phyloP scores from a whole-genome alignment of 2,329 filamentous ascomycete species.

The Fusarium siculi region DNA sequence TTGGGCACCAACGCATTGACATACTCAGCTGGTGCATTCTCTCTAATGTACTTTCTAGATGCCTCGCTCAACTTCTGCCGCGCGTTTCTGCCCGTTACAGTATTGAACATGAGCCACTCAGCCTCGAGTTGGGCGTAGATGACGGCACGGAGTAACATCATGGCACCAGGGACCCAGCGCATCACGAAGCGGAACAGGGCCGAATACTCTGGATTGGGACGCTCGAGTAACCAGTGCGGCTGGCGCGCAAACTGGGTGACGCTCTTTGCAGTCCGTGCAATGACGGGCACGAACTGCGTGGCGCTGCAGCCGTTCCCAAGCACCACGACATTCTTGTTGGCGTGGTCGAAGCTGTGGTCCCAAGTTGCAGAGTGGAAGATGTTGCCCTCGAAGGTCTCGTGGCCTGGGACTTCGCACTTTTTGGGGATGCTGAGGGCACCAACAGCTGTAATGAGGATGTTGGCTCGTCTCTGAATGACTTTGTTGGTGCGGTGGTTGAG shows the following conservation, averaged over 20 bases:
- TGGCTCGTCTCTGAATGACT: not conserved
- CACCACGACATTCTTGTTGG: not conserved
- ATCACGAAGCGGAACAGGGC: not conserved
- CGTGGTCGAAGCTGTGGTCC: not conserved
- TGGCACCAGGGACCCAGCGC: not conserved
- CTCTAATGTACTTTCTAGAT: not conserved
- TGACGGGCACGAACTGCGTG: not conserved
- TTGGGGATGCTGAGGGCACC: not conserved
- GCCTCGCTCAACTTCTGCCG: not conserved
- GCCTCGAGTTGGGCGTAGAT: not conserved
- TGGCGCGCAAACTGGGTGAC: not conserved
- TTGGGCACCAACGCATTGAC: not conserved
- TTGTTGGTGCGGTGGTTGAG: not conserved
- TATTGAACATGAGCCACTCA: not conserved
- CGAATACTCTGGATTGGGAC: not conserved
- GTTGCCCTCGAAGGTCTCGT: not conserved
- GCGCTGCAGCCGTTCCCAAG: not conserved
- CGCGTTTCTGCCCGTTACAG: not conserved
- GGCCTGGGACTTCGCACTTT: not conserved
- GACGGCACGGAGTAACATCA: not conserved
- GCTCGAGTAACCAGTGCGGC: not conserved
- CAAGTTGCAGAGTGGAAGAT: not conserved
- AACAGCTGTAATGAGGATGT: not conserved
- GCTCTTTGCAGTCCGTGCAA: not conserved
- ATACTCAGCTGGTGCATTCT: not conserved